These are phyloP conservation scores for Malus fusca DNA, from an alignment of 306 rosid species.

Conservation along the genomic window DNA sequence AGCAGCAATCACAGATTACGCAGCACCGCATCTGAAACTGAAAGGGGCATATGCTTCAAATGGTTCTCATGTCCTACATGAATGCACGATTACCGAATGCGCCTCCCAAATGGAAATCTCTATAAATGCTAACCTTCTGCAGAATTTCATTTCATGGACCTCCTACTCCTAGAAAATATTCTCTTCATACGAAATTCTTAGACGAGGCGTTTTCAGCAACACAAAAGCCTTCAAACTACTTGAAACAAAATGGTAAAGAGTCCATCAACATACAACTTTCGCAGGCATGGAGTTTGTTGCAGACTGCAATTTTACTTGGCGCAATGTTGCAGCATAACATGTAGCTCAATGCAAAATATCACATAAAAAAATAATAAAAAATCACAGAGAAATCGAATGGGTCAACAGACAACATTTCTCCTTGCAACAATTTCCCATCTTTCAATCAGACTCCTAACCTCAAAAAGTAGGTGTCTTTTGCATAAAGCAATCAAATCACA, in stretches of 20 bases:
- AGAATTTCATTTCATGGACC: neutral
- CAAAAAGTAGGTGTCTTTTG: neutral
- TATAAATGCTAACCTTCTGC: neutral
- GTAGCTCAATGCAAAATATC: neutral
- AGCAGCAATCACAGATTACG: neutral
- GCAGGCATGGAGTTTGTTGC: neutral
- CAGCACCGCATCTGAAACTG: neutral
- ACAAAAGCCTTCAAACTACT: neutral
- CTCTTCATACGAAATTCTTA: neutral
- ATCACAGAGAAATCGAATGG: neutral
- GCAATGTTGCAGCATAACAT: neutral
- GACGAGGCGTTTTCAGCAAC: neutral
- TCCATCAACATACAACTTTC: neutral
- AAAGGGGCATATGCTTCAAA: neutral
- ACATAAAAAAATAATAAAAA: neutral
- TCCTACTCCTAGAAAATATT: neutral
- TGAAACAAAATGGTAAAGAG: neutral
- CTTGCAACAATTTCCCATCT: neutral
- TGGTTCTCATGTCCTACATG: too few species aligned
- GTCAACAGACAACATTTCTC: too few species aligned
- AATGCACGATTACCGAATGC: neutral
- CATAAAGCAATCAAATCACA: neutral
- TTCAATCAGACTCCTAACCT: neutral
- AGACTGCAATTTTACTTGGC: too few species aligned
- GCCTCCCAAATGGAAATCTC: neutral